phyloP scores from a whole-genome alignment of 257 asterid genomes.

The Solanum sitiens region DNA sequence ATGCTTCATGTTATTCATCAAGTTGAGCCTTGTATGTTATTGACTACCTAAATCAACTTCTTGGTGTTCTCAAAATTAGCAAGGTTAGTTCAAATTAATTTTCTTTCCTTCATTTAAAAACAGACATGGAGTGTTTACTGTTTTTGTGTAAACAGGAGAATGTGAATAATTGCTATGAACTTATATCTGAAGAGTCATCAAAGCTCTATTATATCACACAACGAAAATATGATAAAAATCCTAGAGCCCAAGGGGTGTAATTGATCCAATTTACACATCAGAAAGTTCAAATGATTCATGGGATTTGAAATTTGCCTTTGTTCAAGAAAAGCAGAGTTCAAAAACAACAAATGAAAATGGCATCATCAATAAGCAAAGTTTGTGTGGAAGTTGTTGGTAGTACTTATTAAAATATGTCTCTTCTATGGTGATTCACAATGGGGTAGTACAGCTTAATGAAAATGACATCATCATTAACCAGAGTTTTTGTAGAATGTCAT shows the following conservation, averaged over 20 bases:
- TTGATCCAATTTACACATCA: constrained; percentile 21
- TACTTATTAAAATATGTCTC: constrained; percentile 26
- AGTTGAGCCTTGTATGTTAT: no score
- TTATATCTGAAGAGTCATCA: constrained; percentile 17
- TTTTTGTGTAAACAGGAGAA: constrained; percentile 35
- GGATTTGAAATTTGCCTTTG: constrained; percentile 10
- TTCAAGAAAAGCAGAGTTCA: constrained; percentile 44
- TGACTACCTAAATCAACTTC: constrained; percentile 67
- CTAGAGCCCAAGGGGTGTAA: constrained; percentile 28
- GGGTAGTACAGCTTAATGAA: no score
- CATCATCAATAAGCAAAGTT: constrained; percentile 33
- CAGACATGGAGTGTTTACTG: not conserved
- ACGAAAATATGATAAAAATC: constrained; percentile 26
- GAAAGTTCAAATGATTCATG: constrained; percentile 40
- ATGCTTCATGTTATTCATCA: constrained; percentile 75
- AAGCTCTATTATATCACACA: constrained; percentile 5
- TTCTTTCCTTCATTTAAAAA: not conserved
- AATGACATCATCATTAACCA: no score
- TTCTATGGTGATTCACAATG: no score
- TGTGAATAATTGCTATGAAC: constrained; percentile 52
- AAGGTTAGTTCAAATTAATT: no score
- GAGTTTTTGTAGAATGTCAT: no score
- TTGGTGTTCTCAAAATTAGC: no score
- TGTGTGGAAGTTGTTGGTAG: constrained; percentile 44
- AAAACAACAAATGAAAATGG: constrained; percentile 46